Base-by-base conservation (phyloP, 2,329 filamentous ascomycete genomes). In the Aspergillus transmontanensis region DNA sequence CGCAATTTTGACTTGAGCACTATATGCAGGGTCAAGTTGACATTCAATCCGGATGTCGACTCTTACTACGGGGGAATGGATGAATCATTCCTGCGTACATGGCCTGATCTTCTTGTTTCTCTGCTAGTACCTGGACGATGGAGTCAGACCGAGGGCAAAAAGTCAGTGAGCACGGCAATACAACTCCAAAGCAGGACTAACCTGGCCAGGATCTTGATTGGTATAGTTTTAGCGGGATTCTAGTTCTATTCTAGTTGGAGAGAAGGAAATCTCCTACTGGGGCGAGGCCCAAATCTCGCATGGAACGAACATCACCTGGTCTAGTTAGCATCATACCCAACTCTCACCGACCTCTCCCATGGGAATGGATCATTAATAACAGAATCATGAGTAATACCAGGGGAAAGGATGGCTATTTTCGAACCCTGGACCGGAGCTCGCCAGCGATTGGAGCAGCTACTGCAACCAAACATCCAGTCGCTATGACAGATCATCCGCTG, bases 261-360 rank as follows among this genome's bases (percentile, higher is more conserved):
- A 48, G 32, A n/a, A 32, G 28, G 28, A 39, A 48, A 32, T 58
- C 51, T 45, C 36, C 19, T 51, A 51, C 53, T 50, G 19, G 30
- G 11, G 21, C 26, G 46, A 48, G 45, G 39, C 51, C 57, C 32
- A 53, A 54, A 26, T 41, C 63, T 66, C 54, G 67, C 68, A 70
- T 67, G 57, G 30, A 45, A 48, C 61, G 58, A 39, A 46, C 46
- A 69, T 69, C 67, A 70, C 66, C 66, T 67, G 68, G 65, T 59
- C 60, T 32, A 26, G 21, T 55, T 14, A 55, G 32, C 32, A 34
- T 39, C 62, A 54, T 62, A 50, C 34, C 62, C 45, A 39, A 28
- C 23, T n/a, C 34, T 36, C 30, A 36, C 32, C 32, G 51, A 39
- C 21, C 30, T 39, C n/a, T 55, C 32, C 51, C 51, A 19, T 34